phyloP scores from a whole-genome alignment of 192 early-diverging fungal genomes.

The Chytriomyces confervae region DNA sequence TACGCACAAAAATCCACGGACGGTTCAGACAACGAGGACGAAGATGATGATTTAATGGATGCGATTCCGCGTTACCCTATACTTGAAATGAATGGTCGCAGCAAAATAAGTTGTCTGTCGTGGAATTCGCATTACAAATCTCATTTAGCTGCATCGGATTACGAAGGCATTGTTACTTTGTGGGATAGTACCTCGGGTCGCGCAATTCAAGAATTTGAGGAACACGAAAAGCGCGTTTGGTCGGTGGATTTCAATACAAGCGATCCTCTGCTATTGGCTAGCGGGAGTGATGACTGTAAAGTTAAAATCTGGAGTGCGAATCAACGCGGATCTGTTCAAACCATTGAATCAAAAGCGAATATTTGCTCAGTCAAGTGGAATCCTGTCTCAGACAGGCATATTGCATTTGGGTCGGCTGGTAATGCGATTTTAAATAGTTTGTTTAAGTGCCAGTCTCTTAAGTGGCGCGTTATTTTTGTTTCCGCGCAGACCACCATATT shows the following conservation, averaged over 20 bases:
- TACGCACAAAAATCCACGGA: conserved; percentile 17
- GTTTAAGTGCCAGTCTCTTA: background rate
- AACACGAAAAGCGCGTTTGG: conserved; percentile 94
- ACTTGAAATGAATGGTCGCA: conserved; percentile 74
- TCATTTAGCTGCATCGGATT: conserved; percentile 87
- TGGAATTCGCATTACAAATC: conserved; percentile 90
- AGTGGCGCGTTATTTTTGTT: background rate
- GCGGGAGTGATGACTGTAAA: conserved; percentile 91
- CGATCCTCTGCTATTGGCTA: conserved; percentile 81
- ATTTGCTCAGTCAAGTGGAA: conserved; percentile 95
- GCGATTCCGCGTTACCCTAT: conserved; percentile 74
- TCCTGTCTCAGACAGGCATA: conserved; percentile 70
- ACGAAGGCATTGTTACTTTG: conserved; percentile 86
- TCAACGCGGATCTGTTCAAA: conserved; percentile 71
- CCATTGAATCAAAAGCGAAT: conserved; percentile 85
- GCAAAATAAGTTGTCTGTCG: conserved; percentile 93
- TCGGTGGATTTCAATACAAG: conserved; percentile 82
- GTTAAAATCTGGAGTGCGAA: conserved; percentile 92
- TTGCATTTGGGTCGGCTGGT: conserved; percentile 91
- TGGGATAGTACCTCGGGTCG: conserved; percentile 83
- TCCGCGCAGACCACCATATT: conserved; percentile 78
- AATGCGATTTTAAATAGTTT: conserved; percentile 7
- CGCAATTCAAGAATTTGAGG: conserved; percentile 70
- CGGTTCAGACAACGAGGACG: conserved; percentile 32
- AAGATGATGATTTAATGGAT: conserved; percentile 36